Conservation (phyloP, 441 rosid species). For the Jatropha multifida region DNA sequence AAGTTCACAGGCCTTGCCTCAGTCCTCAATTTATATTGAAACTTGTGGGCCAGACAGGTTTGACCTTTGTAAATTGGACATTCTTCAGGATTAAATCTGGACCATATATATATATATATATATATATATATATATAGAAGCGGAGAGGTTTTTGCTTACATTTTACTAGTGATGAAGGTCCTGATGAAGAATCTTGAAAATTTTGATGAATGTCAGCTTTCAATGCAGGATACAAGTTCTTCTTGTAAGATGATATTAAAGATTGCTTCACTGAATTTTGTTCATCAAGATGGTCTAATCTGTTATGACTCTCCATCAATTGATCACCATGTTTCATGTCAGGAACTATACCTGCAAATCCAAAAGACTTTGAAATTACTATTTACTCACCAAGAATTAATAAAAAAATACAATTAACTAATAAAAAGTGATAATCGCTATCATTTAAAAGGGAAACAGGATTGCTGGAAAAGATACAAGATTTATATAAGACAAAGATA, state of each 20-base stretch:
- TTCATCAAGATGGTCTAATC: conserved; percentile 56
- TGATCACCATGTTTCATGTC: conserved; percentile 60
- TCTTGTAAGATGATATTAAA: conserved; percentile 62
- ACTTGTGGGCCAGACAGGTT: too few relatives aligned
- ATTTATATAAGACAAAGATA: not conserved
- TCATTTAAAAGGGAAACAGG: not conserved
- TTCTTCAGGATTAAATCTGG: too few relatives aligned
- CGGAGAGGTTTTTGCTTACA: conserved; percentile 37
- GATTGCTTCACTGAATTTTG: conserved; percentile 60
- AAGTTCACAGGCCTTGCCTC: too few relatives aligned
- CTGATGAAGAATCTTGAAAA: conserved; percentile 27
- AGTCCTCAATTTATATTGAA: too few relatives aligned
- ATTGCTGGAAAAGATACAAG: not conserved
- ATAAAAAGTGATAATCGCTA: not conserved
- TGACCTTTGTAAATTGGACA: too few relatives aligned
- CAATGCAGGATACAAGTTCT: conserved; percentile 50
- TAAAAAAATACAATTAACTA: not conserved
- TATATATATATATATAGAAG: not conserved
- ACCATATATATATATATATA: too few relatives aligned
- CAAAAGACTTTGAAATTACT: not conserved
- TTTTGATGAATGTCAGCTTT: conserved; percentile 53
- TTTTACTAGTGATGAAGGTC: conserved; percentile 29
- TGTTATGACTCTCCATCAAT: conserved; percentile 36
- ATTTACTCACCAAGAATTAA: not conserved
- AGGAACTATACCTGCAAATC: conserved; percentile 56